phyloP scores from a whole-genome alignment of 2,329 filamentous ascomycete genomes.

The Paraconiothyrium brasiliense region DNA sequence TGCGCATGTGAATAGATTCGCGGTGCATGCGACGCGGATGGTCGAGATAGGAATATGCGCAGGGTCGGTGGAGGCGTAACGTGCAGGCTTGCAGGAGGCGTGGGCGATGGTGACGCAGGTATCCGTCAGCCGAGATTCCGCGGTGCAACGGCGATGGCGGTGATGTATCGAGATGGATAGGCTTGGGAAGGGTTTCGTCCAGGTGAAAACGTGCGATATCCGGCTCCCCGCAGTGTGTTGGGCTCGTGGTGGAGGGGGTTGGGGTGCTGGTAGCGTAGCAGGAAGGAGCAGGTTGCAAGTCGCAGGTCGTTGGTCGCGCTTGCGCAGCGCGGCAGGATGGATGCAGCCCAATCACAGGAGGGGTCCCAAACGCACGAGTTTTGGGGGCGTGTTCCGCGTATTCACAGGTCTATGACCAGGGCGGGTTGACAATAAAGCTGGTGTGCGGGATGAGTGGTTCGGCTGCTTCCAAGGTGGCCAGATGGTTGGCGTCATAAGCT shows the following conservation, averaged over 20 bases:
- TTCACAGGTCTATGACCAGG: neutral
- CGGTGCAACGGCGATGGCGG: slow-evolving; percentile 3
- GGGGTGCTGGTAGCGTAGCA: slow-evolving; percentile 21
- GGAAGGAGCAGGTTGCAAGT: slow-evolving; percentile 26
- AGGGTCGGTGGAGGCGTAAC: slow-evolving; percentile 14
- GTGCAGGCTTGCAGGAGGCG: slow-evolving; percentile 21
- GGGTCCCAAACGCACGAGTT: neutral
- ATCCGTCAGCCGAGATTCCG: slow-evolving; percentile 31
- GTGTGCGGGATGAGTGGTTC: slow-evolving; percentile 3
- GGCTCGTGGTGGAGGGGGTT: slow-evolving; percentile 5
- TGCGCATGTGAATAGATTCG: slow-evolving; percentile 18
- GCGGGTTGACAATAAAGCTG: neutral
- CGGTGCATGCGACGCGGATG: slow-evolving; percentile 31
- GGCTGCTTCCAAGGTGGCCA: slow-evolving; percentile 10
- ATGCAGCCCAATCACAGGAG: slow-evolving; percentile 6
- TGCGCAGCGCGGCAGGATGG: slow-evolving; percentile 14
- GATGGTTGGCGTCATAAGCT: slow-evolving; percentile 7
- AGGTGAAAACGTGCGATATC: neutral
- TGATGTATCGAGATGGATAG: slow-evolving; percentile 1
- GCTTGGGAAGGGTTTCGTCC: neutral
- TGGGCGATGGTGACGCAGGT: slow-evolving; percentile 36
- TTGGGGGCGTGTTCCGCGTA: neutral
- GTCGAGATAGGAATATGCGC: slow-evolving; percentile 20
- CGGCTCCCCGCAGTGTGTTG: slow-evolving; percentile 9
- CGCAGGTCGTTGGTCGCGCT: slow-evolving; percentile 31